Evolutionary conservation across 495 filamentous ascomycete genomes (phyloP), one percentile per base, ranked within the genome.

Genomic region (Sordaria brevicollis): DNA sequence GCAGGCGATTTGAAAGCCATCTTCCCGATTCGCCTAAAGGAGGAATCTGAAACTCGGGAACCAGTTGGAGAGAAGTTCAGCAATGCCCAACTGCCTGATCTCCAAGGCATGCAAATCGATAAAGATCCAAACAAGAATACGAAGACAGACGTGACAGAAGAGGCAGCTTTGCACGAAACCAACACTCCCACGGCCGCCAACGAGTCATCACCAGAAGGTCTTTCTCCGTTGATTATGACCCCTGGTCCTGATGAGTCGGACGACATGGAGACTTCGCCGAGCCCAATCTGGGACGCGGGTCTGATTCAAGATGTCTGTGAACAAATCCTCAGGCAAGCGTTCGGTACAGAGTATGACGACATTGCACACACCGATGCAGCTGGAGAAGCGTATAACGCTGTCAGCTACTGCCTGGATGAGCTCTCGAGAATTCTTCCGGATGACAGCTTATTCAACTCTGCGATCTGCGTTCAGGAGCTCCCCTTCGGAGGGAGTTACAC

Each of bases 391-490:
- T 77, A 71, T 17, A 49, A 74, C 19, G 69, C 72, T 4, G 69
- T 78, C 66, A 69, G 70, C 21, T 73, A 76, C 43, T 78, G 71
- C 43, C 65, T 79, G 15, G 73, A 74, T 2, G 76, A 78, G 68
- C 71, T 79, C 0, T 73, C 72, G 3, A 66, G 66, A 37, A 69
- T 79, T 10, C 65, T 77, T 33, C 62, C 67, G 5, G 65, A 71
- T 41, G 71, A 67, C 34, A 65, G 49, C 13, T n/a, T 67, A 4
- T 11, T 66, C 37, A 34, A 10, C 13, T 67, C 57, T 17, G 13
- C 54, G 49, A 39, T 39, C 13, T 36, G 54, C n/a, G 17, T 68
- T 33, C 38, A 69, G n/a, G 71, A 74, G 33, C 17, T 69, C 11
- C 65, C 65, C 3, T 7, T 65, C 13, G 69, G 68, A 5, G 29